Evolutionary conservation across 495 filamentous ascomycete genomes (phyloP), one percentile per base, ranked within the genome.

Genomic region (Talaromyces thailandensis): DNA sequence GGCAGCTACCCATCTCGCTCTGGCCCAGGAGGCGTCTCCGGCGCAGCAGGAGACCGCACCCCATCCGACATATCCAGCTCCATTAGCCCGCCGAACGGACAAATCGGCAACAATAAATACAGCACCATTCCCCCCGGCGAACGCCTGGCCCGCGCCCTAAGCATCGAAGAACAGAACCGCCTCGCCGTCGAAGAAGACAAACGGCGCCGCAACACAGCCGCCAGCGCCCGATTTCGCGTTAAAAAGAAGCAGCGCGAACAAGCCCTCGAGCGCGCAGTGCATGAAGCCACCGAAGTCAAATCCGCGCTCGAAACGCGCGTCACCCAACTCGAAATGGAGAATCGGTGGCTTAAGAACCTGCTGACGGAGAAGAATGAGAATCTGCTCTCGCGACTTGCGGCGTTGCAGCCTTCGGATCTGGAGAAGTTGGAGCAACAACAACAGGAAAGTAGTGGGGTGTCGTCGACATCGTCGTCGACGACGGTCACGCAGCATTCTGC

Each of bases 191-290:
- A 98, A 70, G 94, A 98, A 78, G 94, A 98, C 74, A 98, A 98
- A 81, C 90, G 94, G 29, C 87, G 93, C 55, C 90, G 94, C 60
- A 98, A 98, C 79, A 98, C 94, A 0, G 94, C 94, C 25, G 94
- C 94, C 31, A 90, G 86, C 61, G 94, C 94, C 8, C 90, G 94
- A 28, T 98, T 98, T 86, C 89, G 94, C 60, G 87, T 98, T 65
- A 98, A 98, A 86, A 98, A 98, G 91, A 98, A 98, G 85, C 90
- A 95, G 81, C 89, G 94, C 56, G 94, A 98, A 80, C 87, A 91
- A 70, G 88, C 90, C 1, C 85, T 98, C 56, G 94, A 98, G 77
- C 88, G 87, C 68, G 84, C 84, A 40, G 87, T 94, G 62, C 94
- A 94, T 79, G 94, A 97, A 64, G 91, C 95, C 75, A 84, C 79